Evolutionary conservation across 495 filamentous ascomycete genomes (phyloP).

Genomic region (Podospora australis): DNA sequence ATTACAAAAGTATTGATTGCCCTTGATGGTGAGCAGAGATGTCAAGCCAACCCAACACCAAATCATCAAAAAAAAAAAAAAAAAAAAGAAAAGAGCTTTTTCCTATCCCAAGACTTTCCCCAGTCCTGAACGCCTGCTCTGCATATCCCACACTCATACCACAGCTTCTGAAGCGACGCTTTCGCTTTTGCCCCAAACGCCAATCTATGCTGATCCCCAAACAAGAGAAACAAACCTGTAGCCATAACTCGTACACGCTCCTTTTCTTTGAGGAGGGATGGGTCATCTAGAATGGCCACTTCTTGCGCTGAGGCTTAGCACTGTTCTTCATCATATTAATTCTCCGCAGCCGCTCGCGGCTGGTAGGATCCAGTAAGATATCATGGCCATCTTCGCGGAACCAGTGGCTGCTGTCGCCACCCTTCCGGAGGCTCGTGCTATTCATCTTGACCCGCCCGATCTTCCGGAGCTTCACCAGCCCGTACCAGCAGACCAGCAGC

Average conservation of each 20-base stretch:
- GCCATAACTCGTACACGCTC: neutral
- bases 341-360: conserved; percentile 39
- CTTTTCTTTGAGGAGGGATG: neutral
- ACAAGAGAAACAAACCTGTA: neutral
- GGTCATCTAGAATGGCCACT: conserved; percentile 18
- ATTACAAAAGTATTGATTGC: conserved; percentile 1
- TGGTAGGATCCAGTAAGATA: conserved; percentile 36
- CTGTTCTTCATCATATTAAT: conserved; percentile 40
- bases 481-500: conserved; percentile 68
- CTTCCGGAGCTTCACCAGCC: conserved; percentile 71
- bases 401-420: conserved; percentile 33
- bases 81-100: too few species aligned
- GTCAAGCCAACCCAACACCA: neutral
- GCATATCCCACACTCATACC: too few species aligned
- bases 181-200: neutral
- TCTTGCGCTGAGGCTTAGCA: conserved; percentile 29
- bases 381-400: conserved; percentile 38
- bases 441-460: conserved; percentile 91
- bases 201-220: too few species aligned
- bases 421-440: conserved; percentile 31
- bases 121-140: too few species aligned
- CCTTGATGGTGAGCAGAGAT: neutral
- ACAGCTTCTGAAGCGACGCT: too few species aligned
- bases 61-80: neutral
- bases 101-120: too few species aligned